phyloP scores from a whole-genome alignment of 192 early-diverging fungal genomes.

The Podochytrium sp. region DNA sequence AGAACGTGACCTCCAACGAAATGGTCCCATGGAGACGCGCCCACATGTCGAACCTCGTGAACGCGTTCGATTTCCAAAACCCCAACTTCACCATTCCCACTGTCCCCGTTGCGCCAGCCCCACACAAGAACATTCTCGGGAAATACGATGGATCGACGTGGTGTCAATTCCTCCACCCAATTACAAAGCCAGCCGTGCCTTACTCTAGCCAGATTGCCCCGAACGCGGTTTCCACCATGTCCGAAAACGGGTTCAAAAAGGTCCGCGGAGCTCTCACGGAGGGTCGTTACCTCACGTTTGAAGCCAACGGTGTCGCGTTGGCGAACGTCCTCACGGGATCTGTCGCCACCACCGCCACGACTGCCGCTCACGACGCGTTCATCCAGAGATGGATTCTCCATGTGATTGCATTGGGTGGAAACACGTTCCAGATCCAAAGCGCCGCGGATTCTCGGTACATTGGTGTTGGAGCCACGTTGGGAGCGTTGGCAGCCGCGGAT shows the following conservation, averaged over 20 bases:
- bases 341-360: background rate
- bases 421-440: constrained; percentile 12
- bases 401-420: background rate
- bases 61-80: no score
- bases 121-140: no score
- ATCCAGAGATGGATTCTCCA: constrained; percentile 5
- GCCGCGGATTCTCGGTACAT: background rate
- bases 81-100: no score
- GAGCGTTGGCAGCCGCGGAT: background rate
- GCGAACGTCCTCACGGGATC: background rate
- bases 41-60: no score
- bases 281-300: constrained; percentile 22
- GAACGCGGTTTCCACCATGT: background rate
- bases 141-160: no score
- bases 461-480: background rate
- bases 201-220: background rate
- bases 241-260: constrained; percentile 7
- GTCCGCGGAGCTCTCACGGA: constrained; percentile 12
- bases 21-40: no score
- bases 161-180: no score
- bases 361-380: background rate
- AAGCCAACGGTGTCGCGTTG: background rate
- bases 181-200: background rate
- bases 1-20: no score
- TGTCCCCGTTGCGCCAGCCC: no score